Evolutionary conservation across 768 basidiomycete species (phyloP).

Genomic region (Phylloporus arenicola): DNA sequence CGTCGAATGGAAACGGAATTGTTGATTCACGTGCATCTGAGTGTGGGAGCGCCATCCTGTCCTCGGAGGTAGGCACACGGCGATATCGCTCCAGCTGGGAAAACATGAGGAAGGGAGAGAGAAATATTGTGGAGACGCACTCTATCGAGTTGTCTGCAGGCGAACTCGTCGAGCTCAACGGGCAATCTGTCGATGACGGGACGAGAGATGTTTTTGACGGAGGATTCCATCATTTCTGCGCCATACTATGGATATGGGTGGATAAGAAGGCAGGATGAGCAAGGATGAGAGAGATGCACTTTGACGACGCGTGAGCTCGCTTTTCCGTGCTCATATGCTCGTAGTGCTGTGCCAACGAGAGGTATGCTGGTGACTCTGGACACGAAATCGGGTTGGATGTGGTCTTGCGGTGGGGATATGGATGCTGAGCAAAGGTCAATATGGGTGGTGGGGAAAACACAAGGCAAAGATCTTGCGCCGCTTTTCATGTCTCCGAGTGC

Average conservation of each 20-base stretch:
- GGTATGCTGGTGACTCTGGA: constrained; percentile 65
- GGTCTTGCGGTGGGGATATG: constrained; percentile 9
- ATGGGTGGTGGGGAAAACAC: background rate
- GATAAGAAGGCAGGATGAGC: constrained; percentile 9
- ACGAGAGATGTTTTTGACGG: constrained; percentile 72
- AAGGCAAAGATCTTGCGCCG: constrained; percentile 19
- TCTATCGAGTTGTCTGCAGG: constrained; percentile 80
- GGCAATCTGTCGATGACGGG: constrained; percentile 79
- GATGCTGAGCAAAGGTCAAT: background rate
- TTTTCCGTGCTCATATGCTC: constrained; percentile 78
- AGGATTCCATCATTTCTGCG: constrained; percentile 81
- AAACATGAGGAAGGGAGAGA: background rate
- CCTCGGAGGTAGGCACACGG: constrained; percentile 32
- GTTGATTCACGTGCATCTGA: background rate
- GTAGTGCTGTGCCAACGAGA: constrained; percentile 64
- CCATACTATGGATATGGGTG: constrained; percentile 54
- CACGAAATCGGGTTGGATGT: constrained; percentile 33
- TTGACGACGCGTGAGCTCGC: constrained; percentile 82
- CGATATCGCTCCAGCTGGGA: constrained; percentile 48
- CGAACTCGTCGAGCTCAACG: constrained; percentile 80
- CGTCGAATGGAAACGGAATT: background rate
- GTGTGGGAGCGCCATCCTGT: constrained; percentile 22
- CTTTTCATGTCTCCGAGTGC: constrained; percentile 78
- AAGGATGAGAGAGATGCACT: constrained; percentile 35
- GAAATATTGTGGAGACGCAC: constrained; percentile 37